Conservation (phyloP, 1,139 yeast genomes). For the Hyphopichia fennica region DNA sequence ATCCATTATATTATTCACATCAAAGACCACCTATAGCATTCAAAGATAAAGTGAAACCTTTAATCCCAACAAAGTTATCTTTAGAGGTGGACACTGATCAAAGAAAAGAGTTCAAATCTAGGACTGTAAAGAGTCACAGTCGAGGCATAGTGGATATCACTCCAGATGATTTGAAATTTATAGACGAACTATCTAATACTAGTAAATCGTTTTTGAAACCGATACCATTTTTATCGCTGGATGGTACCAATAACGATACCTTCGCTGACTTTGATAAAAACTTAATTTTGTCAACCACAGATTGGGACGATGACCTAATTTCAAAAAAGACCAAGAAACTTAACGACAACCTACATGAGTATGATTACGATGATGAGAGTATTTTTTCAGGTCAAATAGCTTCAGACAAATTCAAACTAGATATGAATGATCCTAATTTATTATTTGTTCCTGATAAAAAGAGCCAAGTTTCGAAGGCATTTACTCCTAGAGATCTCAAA, state of each 20-base stretch:
- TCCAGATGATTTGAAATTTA: constrained; percentile 31
- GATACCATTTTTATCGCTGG: constrained; percentile 36
- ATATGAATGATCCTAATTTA: constrained; percentile 84
- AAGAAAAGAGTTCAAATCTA: constrained; percentile 40
- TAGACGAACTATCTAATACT: constrained; percentile 24
- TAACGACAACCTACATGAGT: constrained; percentile 12
- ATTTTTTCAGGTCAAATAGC: constrained; percentile 73
- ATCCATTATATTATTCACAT: constrained; percentile 53
- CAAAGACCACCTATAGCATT: constrained; percentile 51
- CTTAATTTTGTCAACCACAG: constrained; percentile 70
- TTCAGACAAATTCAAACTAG: constrained; percentile 52
- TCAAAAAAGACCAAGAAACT: constrained; percentile 19
- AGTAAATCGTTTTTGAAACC: constrained; percentile 18
- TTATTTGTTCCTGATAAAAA: constrained; percentile 56
- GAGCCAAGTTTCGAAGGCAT: constrained; percentile 27
- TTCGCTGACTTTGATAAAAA: constrained; percentile 53
- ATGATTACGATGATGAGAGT: constrained; percentile 71
- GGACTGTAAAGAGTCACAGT: constrained; percentile 6
- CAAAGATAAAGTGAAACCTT: constrained; percentile 45
- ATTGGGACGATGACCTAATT: constrained; percentile 77
- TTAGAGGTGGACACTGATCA: constrained; percentile 53
- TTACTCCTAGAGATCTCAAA: constrained; percentile 51
- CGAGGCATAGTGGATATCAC: constrained; percentile 24
- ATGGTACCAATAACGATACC: constrained; percentile 38
- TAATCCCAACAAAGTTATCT: constrained; percentile 57